Base-by-base conservation (phyloP, 257 asterid genomes). In the Thymus mandschuricus region DNA sequence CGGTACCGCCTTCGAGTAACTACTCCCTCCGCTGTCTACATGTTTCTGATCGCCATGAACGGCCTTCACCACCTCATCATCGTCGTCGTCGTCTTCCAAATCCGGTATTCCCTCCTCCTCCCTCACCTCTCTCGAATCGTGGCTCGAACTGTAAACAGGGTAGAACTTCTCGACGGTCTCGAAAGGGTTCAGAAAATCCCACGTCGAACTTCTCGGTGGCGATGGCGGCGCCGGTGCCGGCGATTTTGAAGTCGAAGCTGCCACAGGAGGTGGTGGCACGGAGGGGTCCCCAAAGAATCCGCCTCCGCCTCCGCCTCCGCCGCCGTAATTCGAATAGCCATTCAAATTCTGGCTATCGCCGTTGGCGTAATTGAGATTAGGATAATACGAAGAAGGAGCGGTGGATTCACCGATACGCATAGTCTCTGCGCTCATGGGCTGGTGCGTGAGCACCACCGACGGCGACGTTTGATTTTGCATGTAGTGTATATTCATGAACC, bases 101-200 rank as follows among this genome's bases (percentile, higher is more conserved):
- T 95, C 98, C 11, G 99, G 99, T 13, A 95, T 95, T 27, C 98
- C 98, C 72, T 95, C 99, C 76, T 92, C 97, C 85, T 89, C 97
- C 63, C 99, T 89, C 68, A 94, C 87, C 69, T 88, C 97, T 70
- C 89, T 83, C 1, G 87, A 88, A 62, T 89, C 89, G 10, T 91
- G 85, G 73, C 97, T 89, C 0, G 95, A 87, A 1, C 96, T 69
- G 68, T 85, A 83, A 0, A 93, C 69, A 2, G 86, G 88, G 45
- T 92, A 88, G 75, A 54, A 83, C 60, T 78, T 88, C 68, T 91
- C 98, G 48, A 70, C 84, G 64, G 78, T 82, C 76, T 89, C 97
- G 49, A 95, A 95, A 0, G 96, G 98, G 67, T 94, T 94, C 56
- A 94, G 71, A 59, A 94, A 94, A 78, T 91, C 99, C 99, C 99